These are phyloP conservation scores for Sporothrix luriei DNA, from an alignment of 2,329 filamentous ascomycete species.

Conservation along the genomic window DNA sequence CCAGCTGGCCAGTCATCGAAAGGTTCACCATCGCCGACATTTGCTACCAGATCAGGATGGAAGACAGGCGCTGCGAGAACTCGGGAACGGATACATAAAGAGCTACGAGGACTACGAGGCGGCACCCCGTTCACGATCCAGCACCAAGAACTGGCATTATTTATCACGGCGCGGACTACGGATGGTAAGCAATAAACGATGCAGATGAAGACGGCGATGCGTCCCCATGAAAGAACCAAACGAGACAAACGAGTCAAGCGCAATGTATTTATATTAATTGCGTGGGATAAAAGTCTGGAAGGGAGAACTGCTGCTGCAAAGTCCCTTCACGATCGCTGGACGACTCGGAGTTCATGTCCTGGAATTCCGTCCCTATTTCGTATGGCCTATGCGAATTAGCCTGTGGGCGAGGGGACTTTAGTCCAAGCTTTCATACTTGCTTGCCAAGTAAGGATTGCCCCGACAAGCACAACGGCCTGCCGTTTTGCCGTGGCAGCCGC, in stretches of 20 bases:
- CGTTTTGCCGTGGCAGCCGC: slow-evolving; percentile 1
- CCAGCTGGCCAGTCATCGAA: neutral
- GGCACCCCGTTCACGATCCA: neutral
- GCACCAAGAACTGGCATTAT: neutral
- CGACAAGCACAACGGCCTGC: slow-evolving; percentile 9
- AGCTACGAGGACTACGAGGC: too few species aligned
- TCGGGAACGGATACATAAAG: neutral
- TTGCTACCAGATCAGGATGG: neutral
- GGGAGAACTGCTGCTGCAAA: neutral
- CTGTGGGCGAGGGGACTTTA: neutral
- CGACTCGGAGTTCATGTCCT: neutral
- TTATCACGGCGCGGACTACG: neutral
- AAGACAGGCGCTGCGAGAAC: neutral
- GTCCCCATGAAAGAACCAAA: neutral
- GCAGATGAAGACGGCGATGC: neutral
- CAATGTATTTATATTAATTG: slow-evolving; percentile 11
- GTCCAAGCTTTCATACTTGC: neutral
- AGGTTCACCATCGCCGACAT: too few species aligned
- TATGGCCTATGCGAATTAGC: slow-evolving; percentile 12
- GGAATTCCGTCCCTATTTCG: neutral
- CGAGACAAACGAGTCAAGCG: neutral
- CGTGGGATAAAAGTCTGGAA: neutral
- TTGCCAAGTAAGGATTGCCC: slow-evolving; percentile 17
- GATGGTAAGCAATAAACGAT: slow-evolving; percentile 10
- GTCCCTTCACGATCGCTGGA: too few species aligned